Evolutionary conservation across 352 stramenopile genomes (phyloP).

Genomic region (Globisporangium cylindrosporum): DNA sequence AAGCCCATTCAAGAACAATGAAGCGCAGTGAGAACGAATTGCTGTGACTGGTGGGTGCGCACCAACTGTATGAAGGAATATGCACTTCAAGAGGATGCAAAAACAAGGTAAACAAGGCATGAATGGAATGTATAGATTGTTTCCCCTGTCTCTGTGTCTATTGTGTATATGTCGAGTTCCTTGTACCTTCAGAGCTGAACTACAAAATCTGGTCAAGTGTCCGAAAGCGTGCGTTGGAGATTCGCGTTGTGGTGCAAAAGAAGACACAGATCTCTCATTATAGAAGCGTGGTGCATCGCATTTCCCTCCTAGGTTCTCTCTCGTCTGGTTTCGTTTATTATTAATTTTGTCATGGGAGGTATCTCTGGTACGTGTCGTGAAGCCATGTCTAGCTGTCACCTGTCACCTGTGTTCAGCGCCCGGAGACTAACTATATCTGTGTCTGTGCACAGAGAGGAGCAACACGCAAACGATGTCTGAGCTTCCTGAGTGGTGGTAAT

Average conservation of each 20-base stretch:
- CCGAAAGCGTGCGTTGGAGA: no score
- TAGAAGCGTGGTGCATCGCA: neutral
- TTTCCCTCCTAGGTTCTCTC: neutral
- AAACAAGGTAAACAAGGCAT: neutral
- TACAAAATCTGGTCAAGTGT: neutral
- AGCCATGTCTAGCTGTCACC: neutral
- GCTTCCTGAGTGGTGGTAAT: neutral
- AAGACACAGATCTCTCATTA: neutral
- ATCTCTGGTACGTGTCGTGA: neutral
- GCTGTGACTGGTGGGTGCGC: neutral
- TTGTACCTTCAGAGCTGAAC: neutral
- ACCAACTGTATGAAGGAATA: conserved; percentile 4
- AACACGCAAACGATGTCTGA: neutral
- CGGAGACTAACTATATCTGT: conserved; percentile 5
- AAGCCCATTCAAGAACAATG: neutral
- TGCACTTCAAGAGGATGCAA: neutral
- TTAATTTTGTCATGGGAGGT: neutral
- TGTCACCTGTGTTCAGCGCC: neutral
- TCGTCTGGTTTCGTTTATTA: conserved; percentile 2
- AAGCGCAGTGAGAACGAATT: conserved; percentile 5
- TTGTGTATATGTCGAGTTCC: neutral
- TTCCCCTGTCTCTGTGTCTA: neutral
- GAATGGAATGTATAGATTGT: neutral
- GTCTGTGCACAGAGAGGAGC: neutral
- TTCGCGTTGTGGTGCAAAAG: no score